phyloP scores from a whole-genome alignment of 1,139 yeast species.

The Pichia sp. region DNA sequence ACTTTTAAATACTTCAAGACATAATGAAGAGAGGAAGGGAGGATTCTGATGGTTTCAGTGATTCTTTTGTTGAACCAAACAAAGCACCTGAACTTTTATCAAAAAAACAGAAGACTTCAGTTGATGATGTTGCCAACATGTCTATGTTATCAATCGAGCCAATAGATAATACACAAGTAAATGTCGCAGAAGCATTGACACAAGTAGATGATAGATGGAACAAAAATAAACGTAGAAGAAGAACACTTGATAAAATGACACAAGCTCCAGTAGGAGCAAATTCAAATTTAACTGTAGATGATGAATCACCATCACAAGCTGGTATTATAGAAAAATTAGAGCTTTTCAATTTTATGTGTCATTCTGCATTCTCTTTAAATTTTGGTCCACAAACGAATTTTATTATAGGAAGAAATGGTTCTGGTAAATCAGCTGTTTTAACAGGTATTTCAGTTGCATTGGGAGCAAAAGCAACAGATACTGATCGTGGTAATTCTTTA shows the following conservation, averaged over 20 bases:
- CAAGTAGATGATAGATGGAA: constrained; percentile 22
- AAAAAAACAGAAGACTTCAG: neutral
- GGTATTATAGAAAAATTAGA: constrained; percentile 54
- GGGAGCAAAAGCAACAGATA: constrained; percentile 92
- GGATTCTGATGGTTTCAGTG: too few species aligned
- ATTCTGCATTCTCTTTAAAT: constrained; percentile 65
- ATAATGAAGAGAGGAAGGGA: too few species aligned
- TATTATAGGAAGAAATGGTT: constrained; percentile 90
- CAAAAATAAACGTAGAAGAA: constrained; percentile 13
- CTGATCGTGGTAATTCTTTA: constrained; percentile 73
- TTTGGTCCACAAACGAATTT: constrained; percentile 85
- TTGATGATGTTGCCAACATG: neutral
- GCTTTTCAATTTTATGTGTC: constrained; percentile 77
- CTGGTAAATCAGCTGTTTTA: constrained; percentile 89
- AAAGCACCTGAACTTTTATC: too few species aligned
- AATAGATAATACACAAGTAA: constrained; percentile 17
- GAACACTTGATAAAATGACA: constrained; percentile 23
- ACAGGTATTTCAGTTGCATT: constrained; percentile 88
- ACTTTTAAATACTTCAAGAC: too few species aligned
- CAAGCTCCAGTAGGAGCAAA: constrained; percentile 15
- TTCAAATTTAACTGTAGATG: constrained; percentile 5
- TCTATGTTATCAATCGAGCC: neutral
- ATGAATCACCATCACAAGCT: constrained; percentile 37
- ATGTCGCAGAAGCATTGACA: constrained; percentile 26
- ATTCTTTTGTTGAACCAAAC: too few species aligned